Conservation (phyloP, 2,329 filamentous ascomycete genomes). For the Fusarium mexicanum region DNA sequence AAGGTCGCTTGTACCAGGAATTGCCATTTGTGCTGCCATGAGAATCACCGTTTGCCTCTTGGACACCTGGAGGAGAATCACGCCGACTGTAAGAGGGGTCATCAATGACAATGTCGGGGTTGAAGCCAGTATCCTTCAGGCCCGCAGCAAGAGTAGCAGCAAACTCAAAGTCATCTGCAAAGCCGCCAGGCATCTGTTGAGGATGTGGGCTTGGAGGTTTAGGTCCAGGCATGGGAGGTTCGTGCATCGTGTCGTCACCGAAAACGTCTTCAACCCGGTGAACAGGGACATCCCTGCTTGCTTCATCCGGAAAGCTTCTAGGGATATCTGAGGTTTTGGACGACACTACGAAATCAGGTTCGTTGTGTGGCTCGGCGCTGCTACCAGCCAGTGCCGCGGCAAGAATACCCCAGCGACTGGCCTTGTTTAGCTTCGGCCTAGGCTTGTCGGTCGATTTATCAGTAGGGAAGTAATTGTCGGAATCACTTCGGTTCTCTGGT, state of each 20-base stretch:
- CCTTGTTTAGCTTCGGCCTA: slow-evolving; percentile 51
- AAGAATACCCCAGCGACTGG: slow-evolving; percentile 62
- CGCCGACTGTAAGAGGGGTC: slow-evolving; percentile 71
- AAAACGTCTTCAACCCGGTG: slow-evolving; percentile 37
- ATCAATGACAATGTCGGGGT: slow-evolving; percentile 75
- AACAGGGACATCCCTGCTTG: slow-evolving; percentile 28
- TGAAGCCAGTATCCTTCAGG: slow-evolving; percentile 74
- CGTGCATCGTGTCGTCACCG: slow-evolving; percentile 54
- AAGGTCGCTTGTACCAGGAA: slow-evolving; percentile 59
- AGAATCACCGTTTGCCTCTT: slow-evolving; percentile 53
- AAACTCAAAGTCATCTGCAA: slow-evolving; percentile 74
- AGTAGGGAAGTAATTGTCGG: slow-evolving; percentile 43
- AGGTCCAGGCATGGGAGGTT: slow-evolving; percentile 64
- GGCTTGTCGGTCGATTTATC: slow-evolving; percentile 43
- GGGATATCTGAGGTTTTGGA: slow-evolving; percentile 12
- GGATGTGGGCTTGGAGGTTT: slow-evolving; percentile 61
- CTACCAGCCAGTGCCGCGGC: slow-evolving; percentile 60
- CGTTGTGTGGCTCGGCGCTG: slow-evolving; percentile 50
- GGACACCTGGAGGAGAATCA: slow-evolving; percentile 70
- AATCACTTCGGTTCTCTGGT: slow-evolving; percentile 56
- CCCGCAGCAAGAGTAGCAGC: slow-evolving; percentile 75
- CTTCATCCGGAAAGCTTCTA: slow-evolving; percentile 26
- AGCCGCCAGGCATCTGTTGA: slow-evolving; percentile 70
- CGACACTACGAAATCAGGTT: slow-evolving; percentile 42
- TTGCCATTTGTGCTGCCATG: slow-evolving; percentile 49